Evolutionary conservation across 192 early-diverging fungal genomes (phyloP).

Genomic region (Mortierella hygrophila): DNA sequence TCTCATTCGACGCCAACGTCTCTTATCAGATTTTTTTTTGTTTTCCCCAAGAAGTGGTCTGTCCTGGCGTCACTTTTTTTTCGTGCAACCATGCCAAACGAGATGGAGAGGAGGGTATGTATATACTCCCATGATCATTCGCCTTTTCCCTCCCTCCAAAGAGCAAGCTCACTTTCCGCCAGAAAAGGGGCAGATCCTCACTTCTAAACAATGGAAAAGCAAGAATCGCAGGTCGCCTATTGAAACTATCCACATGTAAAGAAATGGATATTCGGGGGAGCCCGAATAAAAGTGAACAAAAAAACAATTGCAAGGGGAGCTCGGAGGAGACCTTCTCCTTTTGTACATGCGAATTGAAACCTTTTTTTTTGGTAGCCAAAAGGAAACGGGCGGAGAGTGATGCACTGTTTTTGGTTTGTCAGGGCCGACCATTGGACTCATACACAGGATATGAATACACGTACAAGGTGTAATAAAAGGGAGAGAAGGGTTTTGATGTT

Average conservation of each 20-base stretch:
- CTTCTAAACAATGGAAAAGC: neutral
- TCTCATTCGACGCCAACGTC: neutral
- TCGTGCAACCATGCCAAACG: neutral
- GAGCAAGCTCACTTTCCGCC: neutral
- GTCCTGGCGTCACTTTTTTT: neutral
- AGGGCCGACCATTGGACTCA: too few relatives aligned
- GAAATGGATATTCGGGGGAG: neutral
- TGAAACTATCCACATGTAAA: neutral
- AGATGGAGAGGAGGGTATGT: too few relatives aligned
- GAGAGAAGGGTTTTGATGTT: too few relatives aligned
- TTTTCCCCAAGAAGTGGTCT: neutral
- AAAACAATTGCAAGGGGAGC: neutral
- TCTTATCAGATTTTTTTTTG: conserved; percentile 12
- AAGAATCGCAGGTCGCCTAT: neutral
- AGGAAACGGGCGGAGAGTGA: too few relatives aligned
- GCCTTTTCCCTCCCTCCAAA: neutral
- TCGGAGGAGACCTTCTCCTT: conserved; percentile 8
- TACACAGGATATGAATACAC: too few relatives aligned
- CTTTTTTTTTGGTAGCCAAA: neutral
- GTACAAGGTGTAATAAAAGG: too few relatives aligned
- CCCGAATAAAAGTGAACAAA: neutral
- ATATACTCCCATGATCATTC: too few relatives aligned
- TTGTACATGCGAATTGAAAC: conserved; percentile 5
- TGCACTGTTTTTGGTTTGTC: too few relatives aligned
- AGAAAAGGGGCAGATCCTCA: too few relatives aligned